A percentile compares a stretch with the other conserved stretches of the same genome.
These are phyloP conservation scores for Rhizopogon vesiculosus DNA, from an alignment of 768 basidiomycete genomes.

Conservation along the genomic window DNA sequence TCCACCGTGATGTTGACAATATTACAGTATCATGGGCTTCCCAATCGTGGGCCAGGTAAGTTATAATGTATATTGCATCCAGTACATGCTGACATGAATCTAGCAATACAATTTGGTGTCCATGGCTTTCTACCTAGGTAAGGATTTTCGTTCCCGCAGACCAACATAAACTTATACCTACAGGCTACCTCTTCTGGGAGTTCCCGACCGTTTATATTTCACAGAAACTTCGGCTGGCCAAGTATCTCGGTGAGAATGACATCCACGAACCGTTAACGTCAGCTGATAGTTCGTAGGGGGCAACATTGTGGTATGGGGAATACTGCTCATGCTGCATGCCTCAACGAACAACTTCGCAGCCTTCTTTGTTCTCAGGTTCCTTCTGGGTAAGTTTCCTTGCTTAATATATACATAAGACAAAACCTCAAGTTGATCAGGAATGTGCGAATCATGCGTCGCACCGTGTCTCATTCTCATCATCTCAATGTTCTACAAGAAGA, in stretches of 20 bases:
- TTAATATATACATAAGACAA: not conserved
- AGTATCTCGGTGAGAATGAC: constrained; percentile 47
- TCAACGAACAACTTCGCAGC: constrained; percentile 51
- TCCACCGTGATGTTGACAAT: constrained; percentile 3
- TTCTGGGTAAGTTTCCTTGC: constrained; percentile 40
- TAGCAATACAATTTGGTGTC: constrained; percentile 63
- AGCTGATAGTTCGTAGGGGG: constrained; percentile 27
- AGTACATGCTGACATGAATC: constrained; percentile 1
- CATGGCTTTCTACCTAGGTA: constrained; percentile 59
- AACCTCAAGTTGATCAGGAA: constrained; percentile 33
- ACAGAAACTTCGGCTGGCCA: constrained; percentile 54
- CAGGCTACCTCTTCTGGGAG: constrained; percentile 57
- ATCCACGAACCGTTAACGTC: not conserved
- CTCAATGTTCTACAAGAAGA: constrained; percentile 66
- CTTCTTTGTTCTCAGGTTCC: constrained; percentile 59
- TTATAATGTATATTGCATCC: not conserved
- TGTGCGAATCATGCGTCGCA: constrained; percentile 64
- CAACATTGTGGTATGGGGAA: constrained; percentile 60
- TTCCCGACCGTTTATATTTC: constrained; percentile 65
- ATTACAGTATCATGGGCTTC: constrained; percentile 55
- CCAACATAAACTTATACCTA: not conserved
- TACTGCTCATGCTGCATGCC: constrained; percentile 55
- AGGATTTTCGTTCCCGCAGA: not conserved
- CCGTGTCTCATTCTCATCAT: constrained; percentile 59
- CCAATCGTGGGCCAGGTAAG: constrained; percentile 57